Evolutionary conservation across 352 stramenopile species (phyloP), one percentile per base, ranked within the genome.

Genomic region (Pythium folliculosum): DNA sequence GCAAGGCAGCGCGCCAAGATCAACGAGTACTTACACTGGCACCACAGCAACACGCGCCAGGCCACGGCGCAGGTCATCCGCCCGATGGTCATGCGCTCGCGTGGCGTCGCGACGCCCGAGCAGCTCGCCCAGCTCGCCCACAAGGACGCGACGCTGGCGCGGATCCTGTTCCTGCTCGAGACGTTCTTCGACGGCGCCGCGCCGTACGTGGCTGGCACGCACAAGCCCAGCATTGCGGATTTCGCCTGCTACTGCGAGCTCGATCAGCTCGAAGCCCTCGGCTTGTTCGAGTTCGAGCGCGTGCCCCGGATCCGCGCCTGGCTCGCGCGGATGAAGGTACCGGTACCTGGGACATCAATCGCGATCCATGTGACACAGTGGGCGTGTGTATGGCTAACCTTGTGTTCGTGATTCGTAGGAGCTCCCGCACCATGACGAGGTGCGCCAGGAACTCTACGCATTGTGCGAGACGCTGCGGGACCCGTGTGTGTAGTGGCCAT

Each of bases 1-100:
- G n/a, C 35, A 0, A 19, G 66, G 0, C 51, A 78, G 54, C 82
- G 74, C 27, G 80, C 78, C 19, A 89, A 89, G 56, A 30, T 90
- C 35, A 78, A 89, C 69, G 43, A 90, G 69, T 88, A 85, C 50
- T 59, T 90, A n/a, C 76, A 88, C 76, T 91, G 82, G 82, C 82
- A 91, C 68, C 82, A 91, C 76, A 86, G 73, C 48, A 82, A 78
- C 59, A 67, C 65, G 27, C 81, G 81, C 16, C 45, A 75, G 27
- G 67, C 73, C 52, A 86, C 81, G n/a, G 40, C 63, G 8, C 76
- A 66, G 23, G 30, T 66, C 17, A 32, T 66, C 37, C n/a, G 49
- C 22, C 38, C 23, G 7, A 43, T 38, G 45, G 25, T 57, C 12
- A n/a, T 16, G 30, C 27, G 49, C 27, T 27, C 30, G 6, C 47